Evolutionary conservation across 805 yeast species (phyloP).

Genomic region (Candida silvatica): DNA sequence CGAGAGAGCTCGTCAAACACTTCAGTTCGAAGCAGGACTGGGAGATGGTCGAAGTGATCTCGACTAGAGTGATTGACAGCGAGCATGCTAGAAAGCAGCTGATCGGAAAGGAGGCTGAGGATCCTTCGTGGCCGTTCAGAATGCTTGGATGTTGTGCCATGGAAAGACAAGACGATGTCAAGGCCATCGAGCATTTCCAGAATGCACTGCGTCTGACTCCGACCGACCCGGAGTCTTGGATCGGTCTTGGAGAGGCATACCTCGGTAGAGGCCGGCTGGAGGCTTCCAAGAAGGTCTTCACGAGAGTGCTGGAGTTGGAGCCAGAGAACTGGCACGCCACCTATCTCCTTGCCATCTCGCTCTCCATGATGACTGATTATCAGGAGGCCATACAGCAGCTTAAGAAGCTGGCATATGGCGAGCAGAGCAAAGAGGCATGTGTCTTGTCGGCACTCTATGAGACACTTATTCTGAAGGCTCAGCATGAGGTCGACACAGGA

Average conservation of each 20-base stretch:
- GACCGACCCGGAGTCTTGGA: conserved; percentile 74
- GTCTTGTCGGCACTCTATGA: conserved; percentile 48
- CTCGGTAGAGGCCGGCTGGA: conserved; percentile 74
- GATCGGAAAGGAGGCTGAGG: conserved; percentile 20
- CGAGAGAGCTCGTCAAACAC: conserved; percentile 60
- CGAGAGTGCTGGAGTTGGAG: conserved; percentile 48
- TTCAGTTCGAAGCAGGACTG: conserved; percentile 66
- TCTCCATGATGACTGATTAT: conserved; percentile 57
- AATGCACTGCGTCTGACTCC: conserved; percentile 65
- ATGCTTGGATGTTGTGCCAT: conserved; percentile 74
- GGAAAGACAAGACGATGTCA: conserved; percentile 60
- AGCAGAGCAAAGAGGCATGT: conserved; percentile 30
- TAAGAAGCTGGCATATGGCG: conserved; percentile 18
- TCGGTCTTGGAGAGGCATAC: conserved; percentile 96
- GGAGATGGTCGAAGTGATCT: conserved; percentile 73
- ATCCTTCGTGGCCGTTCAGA: conserved; percentile 78
- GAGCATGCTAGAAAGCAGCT: conserved; percentile 49
- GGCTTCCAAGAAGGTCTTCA: conserved; percentile 79
- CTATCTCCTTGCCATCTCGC: conserved; percentile 60
- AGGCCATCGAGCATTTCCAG: conserved; percentile 87
- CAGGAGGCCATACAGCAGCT: conserved; percentile 48
- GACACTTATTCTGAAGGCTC: conserved; percentile 46
- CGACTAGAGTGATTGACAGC: conserved; percentile 54
- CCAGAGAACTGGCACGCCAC: conserved; percentile 51
- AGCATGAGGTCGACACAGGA: conserved; percentile 45